Evolutionary conservation across 1,284 basidiomycete genomes (phyloP), one percentile per base, ranked within the genome.

Genomic region (Marasmius tenuissimus): DNA sequence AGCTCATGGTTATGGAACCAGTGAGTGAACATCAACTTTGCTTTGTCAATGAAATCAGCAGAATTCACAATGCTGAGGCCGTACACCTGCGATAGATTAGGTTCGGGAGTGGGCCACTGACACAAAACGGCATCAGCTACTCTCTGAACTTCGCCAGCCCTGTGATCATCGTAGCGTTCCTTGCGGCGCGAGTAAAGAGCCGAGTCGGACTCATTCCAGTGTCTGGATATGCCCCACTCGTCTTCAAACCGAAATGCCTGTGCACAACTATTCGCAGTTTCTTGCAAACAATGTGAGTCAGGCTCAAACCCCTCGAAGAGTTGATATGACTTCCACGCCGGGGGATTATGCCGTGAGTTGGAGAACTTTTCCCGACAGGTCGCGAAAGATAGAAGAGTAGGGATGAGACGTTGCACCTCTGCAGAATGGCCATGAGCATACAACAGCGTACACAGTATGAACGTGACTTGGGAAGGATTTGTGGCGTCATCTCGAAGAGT

Each of bases 381-480:
- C 6, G 51, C 34, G 38, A 53, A 53, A 14, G 51, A 3, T 16
- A 53, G 51, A n/a, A 53, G 16, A 18, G 34, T 9, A 14, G 51
- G 51, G 34, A 53, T 37, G 18, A 59, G n/a, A 27, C n/a, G 22
- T 37, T 37, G 50, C 12, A 38, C 4, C 4, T n/a, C 48, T n/a
- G n/a, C n/a, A 40, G 38, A 39, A 22, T 27, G 18, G 40, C n/a
- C 14, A 37, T 20, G 18, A 11, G 14, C 38, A 37, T 59, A 63
- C 7, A 16, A 42, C 56, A 59, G 40, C 20, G 62, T 45, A 22
- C 55, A 33, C n/a, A 63, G 34, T 20, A 40, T 56, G 33, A 63
- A 63, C 14, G 58, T 27, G 27, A 40, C 20, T 14, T 20, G 47
- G 38, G 48, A 40, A 34, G 49, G 56, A 7, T 45, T 49, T 20